Evolutionary conservation across 805 yeast species (phyloP).

Genomic region (Pichia manshurica): DNA sequence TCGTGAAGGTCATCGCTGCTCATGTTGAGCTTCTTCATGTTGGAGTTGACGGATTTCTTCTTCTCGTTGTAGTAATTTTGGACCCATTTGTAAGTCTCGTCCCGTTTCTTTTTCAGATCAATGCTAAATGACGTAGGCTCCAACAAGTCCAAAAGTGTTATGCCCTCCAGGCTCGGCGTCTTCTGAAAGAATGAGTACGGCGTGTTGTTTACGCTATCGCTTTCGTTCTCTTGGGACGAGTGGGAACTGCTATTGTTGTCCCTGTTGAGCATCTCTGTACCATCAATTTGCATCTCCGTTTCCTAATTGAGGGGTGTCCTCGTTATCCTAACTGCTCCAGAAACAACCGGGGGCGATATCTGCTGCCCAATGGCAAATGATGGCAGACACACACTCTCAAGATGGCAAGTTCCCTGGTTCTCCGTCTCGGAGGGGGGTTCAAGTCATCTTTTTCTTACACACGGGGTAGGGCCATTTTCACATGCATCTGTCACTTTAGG

Average conservation of each 20-base stretch:
- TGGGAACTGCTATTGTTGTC: neutral
- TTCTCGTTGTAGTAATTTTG: constrained; percentile 24
- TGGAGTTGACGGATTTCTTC: constrained; percentile 16
- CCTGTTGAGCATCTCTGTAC: neutral
- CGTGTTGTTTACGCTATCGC: neutral
- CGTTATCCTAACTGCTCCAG: no score
- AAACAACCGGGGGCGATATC: no score
- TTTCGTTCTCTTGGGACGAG: neutral
- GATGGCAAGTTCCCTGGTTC: neutral
- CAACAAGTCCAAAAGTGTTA: constrained; percentile 27
- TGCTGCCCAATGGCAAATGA: neutral
- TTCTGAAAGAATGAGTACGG: constrained; percentile 6
- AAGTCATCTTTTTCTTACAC: no score
- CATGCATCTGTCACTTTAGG: neutral
- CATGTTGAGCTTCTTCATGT: constrained; percentile 20
- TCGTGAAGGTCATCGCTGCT: constrained; percentile 26
- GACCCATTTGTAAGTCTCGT: constrained; percentile 27
- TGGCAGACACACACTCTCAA: no score
- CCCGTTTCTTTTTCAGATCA: constrained; percentile 20
- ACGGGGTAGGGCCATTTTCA: neutral
- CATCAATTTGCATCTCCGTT: neutral
- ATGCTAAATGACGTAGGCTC: constrained; percentile 26
- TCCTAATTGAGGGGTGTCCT: neutral
- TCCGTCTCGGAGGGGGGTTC: no score
- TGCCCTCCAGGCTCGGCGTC: constrained; percentile 24